Evolutionary conservation across 768 basidiomycete genomes (phyloP).

Genomic region (Rhodocollybia butyracea): DNA sequence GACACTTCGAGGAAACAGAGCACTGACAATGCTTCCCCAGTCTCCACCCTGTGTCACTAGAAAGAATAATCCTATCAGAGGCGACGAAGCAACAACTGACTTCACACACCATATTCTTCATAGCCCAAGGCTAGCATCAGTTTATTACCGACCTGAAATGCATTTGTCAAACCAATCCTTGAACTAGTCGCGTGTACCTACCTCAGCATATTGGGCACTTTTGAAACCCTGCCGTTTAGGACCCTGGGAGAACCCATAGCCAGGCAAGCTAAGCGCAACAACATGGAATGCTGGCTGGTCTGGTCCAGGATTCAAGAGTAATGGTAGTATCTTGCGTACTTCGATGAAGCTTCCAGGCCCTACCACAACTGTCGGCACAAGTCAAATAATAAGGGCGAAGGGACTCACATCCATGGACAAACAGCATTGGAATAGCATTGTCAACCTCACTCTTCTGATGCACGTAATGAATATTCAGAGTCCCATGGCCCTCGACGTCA

Average conservation of each 20-base stretch:
- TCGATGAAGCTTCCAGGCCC: constrained; percentile 46
- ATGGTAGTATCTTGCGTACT: constrained; percentile 35
- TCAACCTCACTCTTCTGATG: constrained; percentile 23
- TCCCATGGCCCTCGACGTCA: constrained; percentile 14
- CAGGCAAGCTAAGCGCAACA: constrained; percentile 41
- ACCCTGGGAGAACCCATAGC: constrained; percentile 43
- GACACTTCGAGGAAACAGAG: no score
- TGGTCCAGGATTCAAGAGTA: constrained; percentile 27
- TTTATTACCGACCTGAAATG: constrained; percentile 20
- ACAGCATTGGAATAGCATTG: constrained; percentile 6
- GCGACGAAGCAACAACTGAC: no score
- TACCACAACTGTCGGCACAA: constrained; percentile 9
- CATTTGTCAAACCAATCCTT: background rate
- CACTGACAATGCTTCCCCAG: no score
- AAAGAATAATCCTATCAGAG: no score
- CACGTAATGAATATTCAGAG: constrained; percentile 26
- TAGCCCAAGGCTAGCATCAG: constrained; percentile 32
- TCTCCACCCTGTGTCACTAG: no score
- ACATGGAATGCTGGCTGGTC: constrained; percentile 43
- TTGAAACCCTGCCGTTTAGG: constrained; percentile 37
- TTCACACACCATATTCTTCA: constrained; percentile 26
- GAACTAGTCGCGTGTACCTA: constrained; percentile 2
- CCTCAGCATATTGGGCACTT: constrained; percentile 32
- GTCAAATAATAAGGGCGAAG: background rate
- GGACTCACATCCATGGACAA: constrained; percentile 4